Percentiles rank a stretch among this genome's conserved stretches.
Conservation (phyloP, 2,329 filamentous ascomycete genomes). For the Aspergillus texensis region DNA sequence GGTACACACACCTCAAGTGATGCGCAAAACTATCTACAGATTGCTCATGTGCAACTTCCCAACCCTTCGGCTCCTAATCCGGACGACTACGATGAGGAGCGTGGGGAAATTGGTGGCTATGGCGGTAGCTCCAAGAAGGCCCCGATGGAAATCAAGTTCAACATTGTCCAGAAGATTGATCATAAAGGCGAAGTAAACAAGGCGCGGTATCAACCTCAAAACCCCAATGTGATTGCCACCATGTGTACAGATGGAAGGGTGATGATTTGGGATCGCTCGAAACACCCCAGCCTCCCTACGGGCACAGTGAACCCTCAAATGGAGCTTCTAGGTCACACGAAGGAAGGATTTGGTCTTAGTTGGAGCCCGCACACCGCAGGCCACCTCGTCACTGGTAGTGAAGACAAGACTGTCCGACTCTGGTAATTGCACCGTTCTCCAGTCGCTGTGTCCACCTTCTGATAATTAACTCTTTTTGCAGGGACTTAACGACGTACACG, state of each 20-base stretch:
- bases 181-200: slow-evolving; percentile 98
- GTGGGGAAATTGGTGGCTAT: slow-evolving; percentile 91
- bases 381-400: slow-evolving; percentile 83
- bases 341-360: slow-evolving; percentile 87
- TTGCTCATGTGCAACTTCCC: slow-evolving; percentile 90
- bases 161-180: slow-evolving; percentile 92
- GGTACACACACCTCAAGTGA: slow-evolving; percentile 92
- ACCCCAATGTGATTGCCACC: slow-evolving; percentile 93
- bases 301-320: slow-evolving; percentile 79
- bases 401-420: slow-evolving; percentile 86
- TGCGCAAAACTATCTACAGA: slow-evolving; percentile 87
- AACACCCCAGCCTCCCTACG: slow-evolving; percentile 78
- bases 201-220: slow-evolving; percentile 95
- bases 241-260: slow-evolving; percentile 85
- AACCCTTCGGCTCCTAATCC: slow-evolving; percentile 72
- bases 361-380: slow-evolving; percentile 88
- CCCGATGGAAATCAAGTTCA: slow-evolving; percentile 75
- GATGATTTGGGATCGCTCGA: slow-evolving; percentile 93
- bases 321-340: slow-evolving; percentile 79
- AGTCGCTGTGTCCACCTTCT: not conserved
- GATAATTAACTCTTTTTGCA: slow-evolving; percentile 34
- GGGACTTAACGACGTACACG: slow-evolving; percentile 78
- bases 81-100: slow-evolving; percentile 86
- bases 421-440: slow-evolving; percentile 63
- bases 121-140: slow-evolving; percentile 71